These are phyloP conservation scores for Scopulariopsis brevicaulis DNA, from an alignment of 2,329 filamentous ascomycete species.

Conservation along the genomic window DNA sequence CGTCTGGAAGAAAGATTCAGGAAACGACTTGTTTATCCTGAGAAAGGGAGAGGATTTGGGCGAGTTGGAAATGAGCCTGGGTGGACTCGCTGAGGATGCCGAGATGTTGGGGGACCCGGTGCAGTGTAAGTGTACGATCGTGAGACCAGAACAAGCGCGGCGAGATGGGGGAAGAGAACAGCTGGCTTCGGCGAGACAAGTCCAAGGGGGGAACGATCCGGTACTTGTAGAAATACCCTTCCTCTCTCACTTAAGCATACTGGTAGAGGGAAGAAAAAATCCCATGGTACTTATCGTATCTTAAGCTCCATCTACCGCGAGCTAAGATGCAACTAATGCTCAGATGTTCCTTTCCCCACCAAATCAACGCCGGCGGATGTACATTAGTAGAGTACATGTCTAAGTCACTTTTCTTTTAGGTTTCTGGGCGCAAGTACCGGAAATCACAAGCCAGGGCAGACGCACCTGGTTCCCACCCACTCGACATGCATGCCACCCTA, in stretches of 20 bases:
- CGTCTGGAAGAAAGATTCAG: neutral
- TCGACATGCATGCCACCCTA: neutral
- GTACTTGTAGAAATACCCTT: neutral
- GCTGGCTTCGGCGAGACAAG: neutral
- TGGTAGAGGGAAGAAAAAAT: neutral
- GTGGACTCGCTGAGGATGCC: neutral
- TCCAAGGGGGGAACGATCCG: neutral
- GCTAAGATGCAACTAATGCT: neutral
- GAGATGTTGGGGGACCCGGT: neutral
- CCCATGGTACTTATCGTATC: neutral
- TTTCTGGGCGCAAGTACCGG: neutral
- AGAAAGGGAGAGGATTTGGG: no score
- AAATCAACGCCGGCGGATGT: neutral
- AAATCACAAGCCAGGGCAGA: neutral
- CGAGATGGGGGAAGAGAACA: neutral
- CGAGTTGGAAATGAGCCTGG: neutral
- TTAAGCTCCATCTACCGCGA: neutral
- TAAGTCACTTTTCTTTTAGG: neutral
- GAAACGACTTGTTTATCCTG: no score
- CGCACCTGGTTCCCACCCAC: neutral
- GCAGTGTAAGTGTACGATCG: neutral
- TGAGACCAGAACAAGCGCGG: neutral
- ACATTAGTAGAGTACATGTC: neutral
- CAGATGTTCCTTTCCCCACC: neutral
- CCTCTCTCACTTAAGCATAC: neutral